A percentile compares a stretch with the other conserved stretches of the same genome.
Evolutionary conservation across 768 basidiomycete genomes (phyloP).

Genomic region (Leccinum obscurum): DNA sequence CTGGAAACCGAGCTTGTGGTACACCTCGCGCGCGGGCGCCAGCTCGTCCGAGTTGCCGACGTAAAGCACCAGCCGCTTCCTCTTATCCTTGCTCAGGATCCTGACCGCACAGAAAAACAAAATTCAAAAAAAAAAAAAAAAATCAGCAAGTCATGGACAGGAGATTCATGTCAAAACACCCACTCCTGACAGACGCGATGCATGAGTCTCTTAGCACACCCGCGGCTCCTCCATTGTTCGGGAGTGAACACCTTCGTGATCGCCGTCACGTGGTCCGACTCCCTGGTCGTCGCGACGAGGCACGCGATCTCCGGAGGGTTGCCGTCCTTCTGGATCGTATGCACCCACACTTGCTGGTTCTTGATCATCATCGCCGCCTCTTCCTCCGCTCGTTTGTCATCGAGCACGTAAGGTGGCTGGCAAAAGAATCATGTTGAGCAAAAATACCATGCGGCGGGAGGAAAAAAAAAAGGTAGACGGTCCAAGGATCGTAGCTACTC

Average conservation of each 20-base stretch:
- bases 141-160: neutral
- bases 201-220: slow-evolving; percentile 64
- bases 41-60: slow-evolving; percentile 44
- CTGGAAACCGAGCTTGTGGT: slow-evolving; percentile 25
- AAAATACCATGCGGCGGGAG: neutral
- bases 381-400: slow-evolving; percentile 37
- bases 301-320: slow-evolving; percentile 51
- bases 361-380: slow-evolving; percentile 55
- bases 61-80: slow-evolving; percentile 49
- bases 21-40: slow-evolving; percentile 19
- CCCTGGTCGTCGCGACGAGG: slow-evolving; percentile 66
- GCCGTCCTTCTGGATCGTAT: slow-evolving; percentile 35
- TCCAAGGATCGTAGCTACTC: slow-evolving; percentile 23
- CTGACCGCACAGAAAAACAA: neutral
- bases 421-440: neutral
- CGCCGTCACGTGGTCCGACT: slow-evolving; percentile 53
- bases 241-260: slow-evolving; percentile 76
- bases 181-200: slow-evolving; percentile 56
- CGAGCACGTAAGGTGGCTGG: slow-evolving; percentile 61
- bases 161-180: slow-evolving; percentile 20
- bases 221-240: slow-evolving; percentile 47
- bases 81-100: slow-evolving; percentile 32
- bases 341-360: slow-evolving; percentile 59
- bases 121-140: neutral
- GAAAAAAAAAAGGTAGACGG: neutral